phyloP scores from a whole-genome alignment of 345 rosid genomes.

The Alliaria petiolata region DNA sequence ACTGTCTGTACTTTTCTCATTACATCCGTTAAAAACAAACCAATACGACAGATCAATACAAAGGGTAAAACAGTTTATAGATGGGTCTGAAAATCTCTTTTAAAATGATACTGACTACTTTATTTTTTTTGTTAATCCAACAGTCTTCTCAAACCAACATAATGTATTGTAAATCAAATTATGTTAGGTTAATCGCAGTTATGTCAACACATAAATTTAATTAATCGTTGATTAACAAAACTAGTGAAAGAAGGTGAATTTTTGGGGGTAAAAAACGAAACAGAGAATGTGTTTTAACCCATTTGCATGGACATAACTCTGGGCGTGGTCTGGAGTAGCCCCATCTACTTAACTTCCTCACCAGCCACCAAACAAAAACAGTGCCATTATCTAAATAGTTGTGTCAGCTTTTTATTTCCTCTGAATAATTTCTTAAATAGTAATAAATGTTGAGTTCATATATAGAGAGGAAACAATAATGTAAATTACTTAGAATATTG shows the following conservation, averaged over 20 bases:
- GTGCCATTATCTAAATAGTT: neutral
- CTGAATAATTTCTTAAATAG: neutral
- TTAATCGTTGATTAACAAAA: neutral
- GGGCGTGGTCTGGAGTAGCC: slow-evolving; percentile 13
- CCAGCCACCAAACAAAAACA: slow-evolving; percentile 17
- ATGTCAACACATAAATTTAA: neutral
- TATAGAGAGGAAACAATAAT: neutral
- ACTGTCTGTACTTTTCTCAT: slow-evolving; percentile 12
- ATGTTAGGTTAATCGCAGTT: neutral
- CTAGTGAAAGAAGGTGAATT: neutral
- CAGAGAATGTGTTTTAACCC: neutral
- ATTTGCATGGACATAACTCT: slow-evolving; percentile 13
- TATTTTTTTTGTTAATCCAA: neutral
- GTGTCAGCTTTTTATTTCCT: slow-evolving; percentile 5
- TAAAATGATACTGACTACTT: neutral
- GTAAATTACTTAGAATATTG: neutral
- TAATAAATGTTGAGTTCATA: neutral
- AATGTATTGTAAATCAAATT: neutral
- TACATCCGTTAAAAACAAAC: slow-evolving; percentile 23
- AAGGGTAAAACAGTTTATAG: slow-evolving; percentile 5
- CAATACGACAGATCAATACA: slow-evolving; percentile 17
- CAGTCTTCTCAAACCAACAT: neutral
- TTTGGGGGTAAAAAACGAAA: neutral
- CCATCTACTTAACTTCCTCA: slow-evolving; percentile 28
- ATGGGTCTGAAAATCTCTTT: neutral